Conservation (phyloP, 2,329 filamentous ascomycete genomes). For the Cladophialophora immunda region DNA sequence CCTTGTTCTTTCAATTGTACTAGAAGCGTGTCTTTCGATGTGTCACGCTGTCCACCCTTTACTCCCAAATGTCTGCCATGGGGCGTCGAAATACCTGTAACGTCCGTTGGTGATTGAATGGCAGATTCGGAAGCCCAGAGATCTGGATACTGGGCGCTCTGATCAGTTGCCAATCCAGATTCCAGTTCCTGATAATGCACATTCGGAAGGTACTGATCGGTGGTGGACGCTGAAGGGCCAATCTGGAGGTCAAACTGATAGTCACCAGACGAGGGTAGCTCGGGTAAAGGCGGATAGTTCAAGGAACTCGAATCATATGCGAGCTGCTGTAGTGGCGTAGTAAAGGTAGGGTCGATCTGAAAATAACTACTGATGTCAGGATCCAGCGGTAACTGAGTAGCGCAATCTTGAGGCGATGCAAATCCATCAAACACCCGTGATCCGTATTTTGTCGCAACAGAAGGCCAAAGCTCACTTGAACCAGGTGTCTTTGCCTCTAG, state of each 20-base stretch:
- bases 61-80: conserved; percentile 7
- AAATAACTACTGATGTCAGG: not conserved
- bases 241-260: not conserved
- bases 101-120: not conserved
- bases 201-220: not conserved
- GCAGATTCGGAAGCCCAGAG: conserved; percentile 2
- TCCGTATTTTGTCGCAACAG: not conserved
- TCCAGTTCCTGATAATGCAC: not conserved
- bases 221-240: not conserved
- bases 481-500: conserved; percentile 12
- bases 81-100: not conserved
- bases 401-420: not conserved
- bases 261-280: conserved; percentile 10
- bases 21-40: conserved; percentile 50
- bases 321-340: conserved; percentile 4
- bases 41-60: conserved; percentile 33
- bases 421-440: not conserved
- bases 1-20: conserved; percentile 52
- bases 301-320: not conserved
- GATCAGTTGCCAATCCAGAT: not conserved
- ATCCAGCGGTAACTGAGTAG: not conserved
- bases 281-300: conserved; percentile 23
- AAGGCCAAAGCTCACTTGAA: conserved; percentile 1
- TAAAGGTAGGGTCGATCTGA: conserved; percentile 6
- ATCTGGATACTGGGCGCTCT: conserved; percentile 4